Base-by-base conservation (phyloP, 768 basidiomycete genomes). In the Saitozyma sp. region DNA sequence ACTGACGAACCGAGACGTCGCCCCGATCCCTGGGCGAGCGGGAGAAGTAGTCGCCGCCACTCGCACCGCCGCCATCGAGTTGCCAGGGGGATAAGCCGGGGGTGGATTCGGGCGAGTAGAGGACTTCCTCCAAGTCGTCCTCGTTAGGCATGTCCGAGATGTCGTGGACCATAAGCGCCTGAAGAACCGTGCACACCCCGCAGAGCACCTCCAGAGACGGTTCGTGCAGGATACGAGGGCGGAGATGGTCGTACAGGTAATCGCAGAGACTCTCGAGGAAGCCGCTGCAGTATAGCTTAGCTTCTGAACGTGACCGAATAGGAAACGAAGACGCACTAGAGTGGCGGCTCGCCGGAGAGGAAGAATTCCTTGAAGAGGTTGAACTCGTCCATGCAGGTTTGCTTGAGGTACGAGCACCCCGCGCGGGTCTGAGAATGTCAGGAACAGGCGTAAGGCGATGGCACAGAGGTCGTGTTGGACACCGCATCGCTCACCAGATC, bases 121-220 rank as follows among this genome's bases (percentile, higher is more conserved):
- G 37, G 7, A 37, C 45, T 17, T 42, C 39, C 46, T 65, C 67
- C 13, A 38, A 42, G 9, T 69, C 69, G 41, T 66, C 62, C 5
- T 69, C 71, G 41, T 66, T 65, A 16, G 54, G 42, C 40, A 89
- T 83, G 71, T 93, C 56, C 29, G 56, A 45, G 45, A 90, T 83
- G 73, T 95, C 93, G 38, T 93, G 86, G 4, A 97, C 90, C 92
- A 98, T 97, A 48, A 98, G 83, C 0, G 94, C 95, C 75, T 94
- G 91, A 3, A 99, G 83, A 17, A 99, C 91, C 0, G 92, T 97
- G 82, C 95, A 99, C 29, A 97, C 91, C 77, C 94, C 90, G 75
- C 93, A 94, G 1, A 99, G 86, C 0, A 87, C 87, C 0, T 88
- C 88, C 51, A 99, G 85, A 6, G 89, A 86, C 0, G 89, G 88